A percentile compares a stretch with the other conserved stretches of the same genome.
These are phyloP conservation scores for Mollisia scopiformis DNA, from an alignment of 2,329 filamentous ascomycete genomes.

Conservation along the genomic window DNA sequence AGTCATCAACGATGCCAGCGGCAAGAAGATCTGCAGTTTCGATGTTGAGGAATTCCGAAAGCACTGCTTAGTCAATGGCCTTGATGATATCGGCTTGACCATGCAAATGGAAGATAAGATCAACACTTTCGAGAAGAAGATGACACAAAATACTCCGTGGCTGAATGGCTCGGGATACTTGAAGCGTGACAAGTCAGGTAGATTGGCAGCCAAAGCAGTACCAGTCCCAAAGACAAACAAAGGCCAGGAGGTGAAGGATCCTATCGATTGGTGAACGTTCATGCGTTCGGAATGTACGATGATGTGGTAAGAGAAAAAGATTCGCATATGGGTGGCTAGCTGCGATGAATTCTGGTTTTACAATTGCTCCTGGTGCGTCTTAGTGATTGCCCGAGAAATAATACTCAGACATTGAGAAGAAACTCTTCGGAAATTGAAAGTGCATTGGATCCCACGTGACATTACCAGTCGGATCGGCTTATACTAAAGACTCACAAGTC, in stretches of 20 bases:
- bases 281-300: conserved; percentile 2
- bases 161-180: conserved; percentile 86
- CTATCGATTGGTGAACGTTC: conserved; percentile 75
- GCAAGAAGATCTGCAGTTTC: conserved; percentile 76
- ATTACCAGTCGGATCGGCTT: too few relatives aligned
- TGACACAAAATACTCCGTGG: conserved; percentile 83
- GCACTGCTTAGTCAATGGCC: conserved; percentile 89
- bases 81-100: conserved; percentile 94
- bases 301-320: background rate
- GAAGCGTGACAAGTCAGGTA: conserved; percentile 57
- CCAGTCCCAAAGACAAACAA: conserved; percentile 88
- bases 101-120: conserved; percentile 94
- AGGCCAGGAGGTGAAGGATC: conserved; percentile 81
- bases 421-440: background rate
- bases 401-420: background rate
- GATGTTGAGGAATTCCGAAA: conserved; percentile 93
- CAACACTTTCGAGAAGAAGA: conserved; percentile 75
- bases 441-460: background rate
- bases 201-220: conserved; percentile 59
- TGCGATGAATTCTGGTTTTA: background rate
- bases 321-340: background rate
- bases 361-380: background rate
- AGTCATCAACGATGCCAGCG: conserved; percentile 74
- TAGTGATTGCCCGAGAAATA: background rate
- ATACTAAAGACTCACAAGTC: too few relatives aligned